Evolutionary conservation across 2,329 filamentous ascomycete genomes (phyloP).

Genomic region (Zalaria sp.): DNA sequence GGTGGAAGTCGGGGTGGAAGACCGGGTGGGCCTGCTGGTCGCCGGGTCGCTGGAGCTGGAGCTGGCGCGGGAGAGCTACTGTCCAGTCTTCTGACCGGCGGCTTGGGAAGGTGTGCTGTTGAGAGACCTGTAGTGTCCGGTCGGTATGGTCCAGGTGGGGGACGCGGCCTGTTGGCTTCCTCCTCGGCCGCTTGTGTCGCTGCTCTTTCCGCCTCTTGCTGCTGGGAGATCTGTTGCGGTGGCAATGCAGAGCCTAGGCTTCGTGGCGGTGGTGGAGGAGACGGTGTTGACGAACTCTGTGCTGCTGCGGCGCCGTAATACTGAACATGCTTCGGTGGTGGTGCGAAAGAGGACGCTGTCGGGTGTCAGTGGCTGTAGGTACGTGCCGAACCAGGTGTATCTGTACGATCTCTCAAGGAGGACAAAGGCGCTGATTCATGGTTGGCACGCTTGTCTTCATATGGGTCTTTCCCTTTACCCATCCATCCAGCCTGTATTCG

Average conservation of each 20-base stretch:
- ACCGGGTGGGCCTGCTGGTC: slow-evolving; percentile 12
- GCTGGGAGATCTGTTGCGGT: slow-evolving; percentile 21
- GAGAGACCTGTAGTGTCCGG: slow-evolving; percentile 57
- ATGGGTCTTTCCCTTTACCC: slow-evolving; percentile 37
- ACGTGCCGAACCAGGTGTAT: background rate
- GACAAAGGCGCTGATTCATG: slow-evolving; percentile 51
- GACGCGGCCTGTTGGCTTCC: slow-evolving; percentile 19
- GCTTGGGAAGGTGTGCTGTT: slow-evolving; percentile 55
- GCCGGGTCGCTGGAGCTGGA: slow-evolving; percentile 8
- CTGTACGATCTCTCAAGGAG: slow-evolving; percentile 51
- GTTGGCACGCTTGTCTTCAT: slow-evolving; percentile 26
- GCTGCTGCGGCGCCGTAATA: slow-evolving; percentile 32
- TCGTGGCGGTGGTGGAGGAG: slow-evolving; percentile 16
- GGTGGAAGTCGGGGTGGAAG: slow-evolving; percentile 60
- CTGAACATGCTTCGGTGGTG: slow-evolving; percentile 56
- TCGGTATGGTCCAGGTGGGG: slow-evolving; percentile 51
- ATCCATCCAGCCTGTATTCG: slow-evolving; percentile 40
- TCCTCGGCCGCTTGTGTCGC: slow-evolving; percentile 20
- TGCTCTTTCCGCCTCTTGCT: slow-evolving; percentile 20
- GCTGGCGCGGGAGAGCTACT: slow-evolving; percentile 9
- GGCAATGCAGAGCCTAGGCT: slow-evolving; percentile 30
- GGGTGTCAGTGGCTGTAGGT: slow-evolving; percentile 1
- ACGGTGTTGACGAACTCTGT: slow-evolving; percentile 5
- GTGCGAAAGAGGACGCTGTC: slow-evolving; percentile 52
- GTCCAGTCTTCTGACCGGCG: slow-evolving; percentile 42